Base-by-base conservation (phyloP, 768 basidiomycete species). In the Tulasnella sp. region DNA sequence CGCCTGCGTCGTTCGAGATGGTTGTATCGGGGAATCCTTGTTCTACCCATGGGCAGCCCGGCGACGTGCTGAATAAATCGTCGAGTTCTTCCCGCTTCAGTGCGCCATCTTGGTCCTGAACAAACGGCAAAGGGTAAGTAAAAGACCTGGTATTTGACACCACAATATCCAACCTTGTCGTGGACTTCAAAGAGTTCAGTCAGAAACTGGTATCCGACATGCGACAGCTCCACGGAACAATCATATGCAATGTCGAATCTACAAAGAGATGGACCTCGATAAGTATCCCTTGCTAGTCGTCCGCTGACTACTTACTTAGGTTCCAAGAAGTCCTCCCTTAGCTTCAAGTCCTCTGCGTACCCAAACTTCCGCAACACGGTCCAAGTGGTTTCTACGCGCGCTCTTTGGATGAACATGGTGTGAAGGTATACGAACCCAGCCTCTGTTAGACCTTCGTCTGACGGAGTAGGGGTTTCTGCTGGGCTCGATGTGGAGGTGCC, bases 341-440 rank as follows among this genome's bases (percentile, higher is more conserved):
- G 84, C 79, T 91, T 90, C 78, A 99, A 83, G 81, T 98, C 96
- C 82, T 98, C 97, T 17, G 91, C 97, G 81, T 99, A 99, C 4
- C 97, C 97, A 82, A 97, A 98, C 81, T 90, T 94, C 78, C 96
- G 86, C 79, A 99, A 86, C 7, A 97, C 95, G 9, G 94, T 96
- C 97, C 97, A 99, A 1, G 97, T 99, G 36, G 97, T 99, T 83
- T 99, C 97, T 78, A 97, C 86, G 69, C 97, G 88, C 29, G 97
- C 97, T 54, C 91, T 90, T 83, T 97, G 97, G 75, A 99, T 97
- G 84, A 99, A 99, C 79, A 90, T 93, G 3, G 97, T 98, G 82
- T 98, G 95, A 15, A 99, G 89, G 81, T 93, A 96, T 49, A 98
- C 83, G 84, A 98, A 98, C 0, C 97, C 97, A 7, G 89, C 88